A percentile compares a stretch with the other conserved stretches of the same genome.
These are phyloP conservation scores for Arabidopsis arenosa DNA, from an alignment of 345 rosid genomes.

Conservation along the genomic window DNA sequence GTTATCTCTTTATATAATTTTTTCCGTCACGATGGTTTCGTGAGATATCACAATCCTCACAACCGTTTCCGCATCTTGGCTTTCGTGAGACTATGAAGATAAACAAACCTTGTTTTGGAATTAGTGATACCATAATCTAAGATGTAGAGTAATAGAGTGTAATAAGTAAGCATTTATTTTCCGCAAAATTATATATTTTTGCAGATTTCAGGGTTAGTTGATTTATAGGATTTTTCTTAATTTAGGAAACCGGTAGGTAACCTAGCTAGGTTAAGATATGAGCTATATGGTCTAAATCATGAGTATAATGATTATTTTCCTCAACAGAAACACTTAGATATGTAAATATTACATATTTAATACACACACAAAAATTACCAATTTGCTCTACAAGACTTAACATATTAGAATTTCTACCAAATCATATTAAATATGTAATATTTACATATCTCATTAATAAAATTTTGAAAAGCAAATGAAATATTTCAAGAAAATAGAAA, in stretches of 20 bases:
- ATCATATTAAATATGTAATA: slow-evolving; percentile 24
- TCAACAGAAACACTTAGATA: slow-evolving; percentile 21
- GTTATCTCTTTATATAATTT: slow-evolving; percentile 37
- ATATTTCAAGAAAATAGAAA: slow-evolving; percentile 18
- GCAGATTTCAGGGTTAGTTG: slow-evolving; percentile 2
- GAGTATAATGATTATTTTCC: slow-evolving; percentile 21
- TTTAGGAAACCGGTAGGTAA: slow-evolving; percentile 25
- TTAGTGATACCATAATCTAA: slow-evolving; percentile 3
- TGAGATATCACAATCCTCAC: slow-evolving; percentile 49
- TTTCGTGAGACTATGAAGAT: slow-evolving; percentile 50
- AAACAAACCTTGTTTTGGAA: slow-evolving; percentile 35
- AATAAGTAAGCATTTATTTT: slow-evolving; percentile 9
- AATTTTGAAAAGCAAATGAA: slow-evolving; percentile 12
- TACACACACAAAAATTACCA: background rate
- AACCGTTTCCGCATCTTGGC: slow-evolving; percentile 51
- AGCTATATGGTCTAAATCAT: slow-evolving; percentile 31
- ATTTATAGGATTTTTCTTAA: slow-evolving; percentile 10
- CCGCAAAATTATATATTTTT: background rate
- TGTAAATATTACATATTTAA: slow-evolving; percentile 26
- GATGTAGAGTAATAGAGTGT: slow-evolving; percentile 10
- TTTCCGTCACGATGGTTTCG: slow-evolving; percentile 67
- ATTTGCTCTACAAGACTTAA: slow-evolving; percentile 33
- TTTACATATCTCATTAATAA: slow-evolving; percentile 11
- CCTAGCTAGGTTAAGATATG: slow-evolving; percentile 19
- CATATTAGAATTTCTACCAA: slow-evolving; percentile 18